phyloP scores from a whole-genome alignment of 2,329 filamentous ascomycete genomes.

The Aspergillus texensis region DNA sequence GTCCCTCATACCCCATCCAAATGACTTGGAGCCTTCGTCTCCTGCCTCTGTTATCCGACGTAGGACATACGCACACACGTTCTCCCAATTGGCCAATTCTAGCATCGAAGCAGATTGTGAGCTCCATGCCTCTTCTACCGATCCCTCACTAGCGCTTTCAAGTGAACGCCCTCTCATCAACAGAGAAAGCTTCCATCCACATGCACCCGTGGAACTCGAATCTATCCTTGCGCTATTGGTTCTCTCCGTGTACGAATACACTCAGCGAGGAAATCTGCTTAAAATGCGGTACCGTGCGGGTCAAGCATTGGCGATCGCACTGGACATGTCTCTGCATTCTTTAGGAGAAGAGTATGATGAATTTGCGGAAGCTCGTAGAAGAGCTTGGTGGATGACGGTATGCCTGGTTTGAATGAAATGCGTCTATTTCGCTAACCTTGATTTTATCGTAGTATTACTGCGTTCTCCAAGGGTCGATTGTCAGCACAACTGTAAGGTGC shows the following conservation, averaged over 20 bases:
- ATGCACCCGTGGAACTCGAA: slow-evolving; percentile 45
- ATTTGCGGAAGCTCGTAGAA: slow-evolving; percentile 44
- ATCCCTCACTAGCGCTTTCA: slow-evolving; percentile 44
- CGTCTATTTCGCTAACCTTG: neutral
- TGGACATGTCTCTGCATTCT: slow-evolving; percentile 47
- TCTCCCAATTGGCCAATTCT: slow-evolving; percentile 42
- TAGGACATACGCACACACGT: slow-evolving; percentile 43
- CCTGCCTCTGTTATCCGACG: slow-evolving; percentile 39
- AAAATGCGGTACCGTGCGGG: slow-evolving; percentile 51
- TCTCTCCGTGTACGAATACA: slow-evolving; percentile 50
- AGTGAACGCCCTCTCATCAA: slow-evolving; percentile 33
- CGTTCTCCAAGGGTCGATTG: slow-evolving; percentile 48
- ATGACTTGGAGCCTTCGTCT: slow-evolving; percentile 40
- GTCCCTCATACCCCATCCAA: slow-evolving; percentile 46
- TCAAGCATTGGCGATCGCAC: slow-evolving; percentile 46
- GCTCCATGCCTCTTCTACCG: slow-evolving; percentile 41
- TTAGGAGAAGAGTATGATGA: slow-evolving; percentile 36
- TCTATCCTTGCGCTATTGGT: slow-evolving; percentile 44
- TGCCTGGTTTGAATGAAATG: slow-evolving; percentile 8
- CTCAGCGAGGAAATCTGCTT: slow-evolving; percentile 47
- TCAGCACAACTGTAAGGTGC: slow-evolving; percentile 44
- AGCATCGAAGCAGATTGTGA: slow-evolving; percentile 48
- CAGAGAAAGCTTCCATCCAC: slow-evolving; percentile 42
- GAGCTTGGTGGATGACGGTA: slow-evolving; percentile 55
- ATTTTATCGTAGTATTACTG: slow-evolving; percentile 42